Evolutionary conservation across 78 protist species (phyloP).

Genomic region (Pelomyxa schiedti): DNA sequence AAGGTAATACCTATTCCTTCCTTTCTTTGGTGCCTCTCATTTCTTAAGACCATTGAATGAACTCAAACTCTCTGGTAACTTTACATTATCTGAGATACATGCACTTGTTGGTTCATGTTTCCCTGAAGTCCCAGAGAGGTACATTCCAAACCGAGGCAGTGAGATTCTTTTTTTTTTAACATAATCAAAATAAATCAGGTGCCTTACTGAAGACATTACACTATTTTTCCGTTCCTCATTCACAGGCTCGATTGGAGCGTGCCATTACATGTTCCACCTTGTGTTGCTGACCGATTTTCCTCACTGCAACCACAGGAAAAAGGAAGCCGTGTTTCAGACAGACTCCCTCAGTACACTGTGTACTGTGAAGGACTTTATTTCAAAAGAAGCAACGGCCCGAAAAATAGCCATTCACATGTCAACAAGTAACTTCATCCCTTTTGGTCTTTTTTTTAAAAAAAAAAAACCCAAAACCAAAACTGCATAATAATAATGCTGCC

Average conservation of each 20-base stretch:
- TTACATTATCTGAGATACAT: not conserved
- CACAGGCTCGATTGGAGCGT: not conserved
- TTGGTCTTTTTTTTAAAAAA: too few species aligned
- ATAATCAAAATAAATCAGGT: too few species aligned
- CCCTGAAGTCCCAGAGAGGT: not conserved
- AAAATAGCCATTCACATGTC: not conserved
- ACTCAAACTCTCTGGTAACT: not conserved
- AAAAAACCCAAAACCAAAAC: too few species aligned
- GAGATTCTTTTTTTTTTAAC: too few species aligned
- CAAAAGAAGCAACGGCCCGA: not conserved
- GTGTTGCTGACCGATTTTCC: too few species aligned
- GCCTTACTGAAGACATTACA: not conserved
- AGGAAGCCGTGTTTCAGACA: not conserved
- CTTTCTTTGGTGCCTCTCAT: too few species aligned
- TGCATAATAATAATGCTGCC: not conserved
- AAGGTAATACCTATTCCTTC: too few species aligned
- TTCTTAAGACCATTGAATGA: not conserved
- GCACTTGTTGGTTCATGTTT: not conserved
- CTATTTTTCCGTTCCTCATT: not conserved
- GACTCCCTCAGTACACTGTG: not conserved
- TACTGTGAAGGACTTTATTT: not conserved
- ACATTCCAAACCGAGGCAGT: too few species aligned
- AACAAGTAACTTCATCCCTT: too few species aligned
- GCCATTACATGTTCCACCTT: too few species aligned
- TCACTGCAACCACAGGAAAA: too few species aligned